phyloP scores from a whole-genome alignment of 2,329 filamentous ascomycete genomes.

The Teratosphaeria destructans region DNA sequence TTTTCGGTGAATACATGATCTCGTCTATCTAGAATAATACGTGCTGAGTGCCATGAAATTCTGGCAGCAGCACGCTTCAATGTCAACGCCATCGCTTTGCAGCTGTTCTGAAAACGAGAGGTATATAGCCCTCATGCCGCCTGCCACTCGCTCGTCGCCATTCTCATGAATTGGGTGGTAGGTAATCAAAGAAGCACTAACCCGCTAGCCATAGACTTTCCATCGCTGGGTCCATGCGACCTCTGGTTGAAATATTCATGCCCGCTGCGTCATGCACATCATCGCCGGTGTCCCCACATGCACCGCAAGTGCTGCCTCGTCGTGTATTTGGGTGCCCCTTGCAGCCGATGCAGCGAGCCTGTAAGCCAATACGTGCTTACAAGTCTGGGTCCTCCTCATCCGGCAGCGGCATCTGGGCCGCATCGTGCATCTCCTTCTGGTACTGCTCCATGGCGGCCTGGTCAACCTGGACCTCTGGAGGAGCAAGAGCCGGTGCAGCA shows the following conservation, averaged over 20 bases:
- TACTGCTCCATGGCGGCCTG: constrained; percentile 70
- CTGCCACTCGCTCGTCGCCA: background rate
- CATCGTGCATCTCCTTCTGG: constrained; percentile 77
- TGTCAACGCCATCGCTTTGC: constrained; percentile 19
- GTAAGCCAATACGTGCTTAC: constrained; percentile 26
- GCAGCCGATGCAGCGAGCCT: background rate
- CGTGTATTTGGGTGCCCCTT: background rate
- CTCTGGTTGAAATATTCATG: constrained; percentile 2
- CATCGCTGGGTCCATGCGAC: constrained; percentile 17
- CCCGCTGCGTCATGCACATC: constrained; percentile 9
- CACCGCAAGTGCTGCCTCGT: constrained; percentile 1
- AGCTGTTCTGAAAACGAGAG: constrained; percentile 5
- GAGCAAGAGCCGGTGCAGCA: constrained; percentile 85
- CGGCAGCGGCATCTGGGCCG: constrained; percentile 74
- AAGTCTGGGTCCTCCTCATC: constrained; percentile 77
- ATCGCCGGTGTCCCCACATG: constrained; percentile 6
- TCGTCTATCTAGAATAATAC: constrained; percentile 18
- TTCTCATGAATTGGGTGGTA: constrained; percentile 3
- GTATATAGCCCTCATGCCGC: background rate
- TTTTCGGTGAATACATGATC: constrained; percentile 16
- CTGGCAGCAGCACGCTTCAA: constrained; percentile 1
- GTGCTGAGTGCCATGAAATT: background rate
- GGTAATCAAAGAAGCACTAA: constrained; percentile 12
- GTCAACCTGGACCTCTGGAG: constrained; percentile 85
- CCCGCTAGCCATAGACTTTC: constrained; percentile 18